phyloP scores from a whole-genome alignment of 2,329 filamentous ascomycete species.

The Aureobasidium sp. region DNA sequence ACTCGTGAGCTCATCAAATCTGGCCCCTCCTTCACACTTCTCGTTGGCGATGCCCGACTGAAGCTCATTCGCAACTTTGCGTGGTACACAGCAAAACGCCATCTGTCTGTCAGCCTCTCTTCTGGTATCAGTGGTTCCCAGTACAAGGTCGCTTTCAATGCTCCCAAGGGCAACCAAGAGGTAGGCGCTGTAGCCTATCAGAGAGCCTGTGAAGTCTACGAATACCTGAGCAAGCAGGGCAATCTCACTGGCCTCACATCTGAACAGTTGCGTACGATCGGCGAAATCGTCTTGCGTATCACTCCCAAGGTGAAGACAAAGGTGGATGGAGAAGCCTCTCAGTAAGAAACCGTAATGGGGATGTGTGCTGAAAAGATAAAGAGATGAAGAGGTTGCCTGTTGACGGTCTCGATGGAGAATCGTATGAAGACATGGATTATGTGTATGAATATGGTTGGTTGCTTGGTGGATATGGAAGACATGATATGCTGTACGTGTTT shows the following conservation, averaged over 20 bases:
- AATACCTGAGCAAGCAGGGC: neutral
- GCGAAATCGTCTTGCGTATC: conserved; percentile 2
- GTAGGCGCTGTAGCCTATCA: neutral
- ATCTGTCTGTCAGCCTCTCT: neutral
- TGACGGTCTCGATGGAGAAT: neutral
- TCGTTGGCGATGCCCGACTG: neutral
- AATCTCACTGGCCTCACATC: neutral
- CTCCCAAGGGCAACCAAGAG: neutral
- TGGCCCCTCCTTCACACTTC: neutral
- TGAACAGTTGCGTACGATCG: neutral
- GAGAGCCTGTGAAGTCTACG: neutral
- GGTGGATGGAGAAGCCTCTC: neutral
- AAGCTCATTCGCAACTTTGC: neutral
- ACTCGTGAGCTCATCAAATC: conserved; percentile 1
- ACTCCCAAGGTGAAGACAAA: neutral
- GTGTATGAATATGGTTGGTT: neutral
- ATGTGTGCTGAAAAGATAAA: neutral
- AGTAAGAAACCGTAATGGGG: neutral
- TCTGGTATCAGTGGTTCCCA: neutral
- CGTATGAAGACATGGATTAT: neutral
- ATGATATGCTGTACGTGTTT: neutral
- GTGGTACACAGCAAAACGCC: neutral
- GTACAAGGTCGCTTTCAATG: neutral
- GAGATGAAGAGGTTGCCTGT: neutral
- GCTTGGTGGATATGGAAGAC: neutral